Evolutionary conservation across 495 filamentous ascomycete species (phyloP).

Genomic region (Neurospora cerealis): DNA sequence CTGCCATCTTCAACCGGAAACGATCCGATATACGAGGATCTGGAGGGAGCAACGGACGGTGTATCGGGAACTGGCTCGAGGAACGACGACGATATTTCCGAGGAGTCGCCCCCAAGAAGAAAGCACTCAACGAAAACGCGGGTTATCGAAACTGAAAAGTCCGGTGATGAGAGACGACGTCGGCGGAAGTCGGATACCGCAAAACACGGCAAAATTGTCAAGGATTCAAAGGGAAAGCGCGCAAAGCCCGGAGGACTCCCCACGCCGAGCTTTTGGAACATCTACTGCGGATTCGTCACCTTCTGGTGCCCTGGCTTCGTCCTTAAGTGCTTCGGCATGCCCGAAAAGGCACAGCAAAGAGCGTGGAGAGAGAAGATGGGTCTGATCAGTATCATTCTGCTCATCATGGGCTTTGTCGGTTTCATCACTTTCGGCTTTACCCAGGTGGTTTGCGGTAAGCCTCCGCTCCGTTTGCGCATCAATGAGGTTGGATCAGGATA

Average conservation of each 20-base stretch:
- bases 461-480: conserved; percentile 58
- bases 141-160: conserved; percentile 28
- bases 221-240: conserved; percentile 47
- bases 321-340: conserved; percentile 76
- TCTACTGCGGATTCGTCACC: conserved; percentile 87
- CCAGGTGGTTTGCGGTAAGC: conserved; percentile 66
- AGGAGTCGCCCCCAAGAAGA: conserved; percentile 27
- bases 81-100: conserved; percentile 29
- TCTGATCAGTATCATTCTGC: conserved; percentile 81
- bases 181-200: conserved; percentile 22
- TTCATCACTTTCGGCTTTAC: conserved; percentile 98
- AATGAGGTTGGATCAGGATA: conserved; percentile 73
- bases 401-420: conserved; percentile 83
- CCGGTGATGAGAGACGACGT: conserved; percentile 7
- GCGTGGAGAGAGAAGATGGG: conserved; percentile 99
- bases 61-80: conserved; percentile 28
- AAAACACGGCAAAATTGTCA: conserved; percentile 39
- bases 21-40: conserved; percentile 70
- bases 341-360: conserved; percentile 76
- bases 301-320: conserved; percentile 90
- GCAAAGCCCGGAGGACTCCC: conserved; percentile 54
- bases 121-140: conserved; percentile 11
- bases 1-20: conserved; percentile 85
- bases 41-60: conserved; percentile 37
- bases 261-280: conserved; percentile 85